These are phyloP conservation scores for Creolimax fragrantissima DNA, from an alignment of 78 protist species.

Conservation along the genomic window DNA sequence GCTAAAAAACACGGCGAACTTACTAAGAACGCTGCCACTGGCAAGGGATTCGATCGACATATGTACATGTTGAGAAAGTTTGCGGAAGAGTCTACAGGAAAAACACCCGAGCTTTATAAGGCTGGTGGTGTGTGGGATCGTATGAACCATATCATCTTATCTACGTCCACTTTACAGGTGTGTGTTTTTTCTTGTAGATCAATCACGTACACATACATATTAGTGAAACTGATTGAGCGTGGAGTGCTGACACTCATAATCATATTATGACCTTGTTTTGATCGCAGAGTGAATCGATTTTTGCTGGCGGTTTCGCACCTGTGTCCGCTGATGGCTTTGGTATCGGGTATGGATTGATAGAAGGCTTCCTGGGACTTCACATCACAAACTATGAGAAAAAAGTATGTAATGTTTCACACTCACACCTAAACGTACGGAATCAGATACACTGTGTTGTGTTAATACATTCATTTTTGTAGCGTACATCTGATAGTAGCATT, in stretches of 20 bases:
- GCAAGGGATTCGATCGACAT: conserved; percentile 34
- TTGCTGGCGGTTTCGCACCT: conserved; percentile 55
- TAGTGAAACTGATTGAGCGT: not conserved
- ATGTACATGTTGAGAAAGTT: conserved; percentile 1
- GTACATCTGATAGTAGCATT: not conserved
- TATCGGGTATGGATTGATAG: conserved; percentile 33
- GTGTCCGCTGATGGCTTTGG: conserved; percentile 51
- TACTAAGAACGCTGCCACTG: conserved; percentile 14
- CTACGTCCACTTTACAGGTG: conserved; percentile 24
- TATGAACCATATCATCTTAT: conserved; percentile 20
- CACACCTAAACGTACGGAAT: not conserved
- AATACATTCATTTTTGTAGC: not conserved
- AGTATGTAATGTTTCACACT: not conserved
- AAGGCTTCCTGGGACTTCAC: not conserved
- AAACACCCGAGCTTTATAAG: conserved; percentile 1
- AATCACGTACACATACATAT: not conserved
- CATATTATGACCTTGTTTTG: not conserved
- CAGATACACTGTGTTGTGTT: not conserved
- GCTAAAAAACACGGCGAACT: conserved; percentile 15
- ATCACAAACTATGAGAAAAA: conserved; percentile 14
- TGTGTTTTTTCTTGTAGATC: not conserved
- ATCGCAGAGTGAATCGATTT: not conserved
- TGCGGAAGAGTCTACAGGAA: not conserved
- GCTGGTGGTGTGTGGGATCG: not conserved
- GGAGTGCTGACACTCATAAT: not conserved